phyloP scores from a whole-genome alignment of 208 protist genomes.

The Herpetomonas samuelpessoai region DNA sequence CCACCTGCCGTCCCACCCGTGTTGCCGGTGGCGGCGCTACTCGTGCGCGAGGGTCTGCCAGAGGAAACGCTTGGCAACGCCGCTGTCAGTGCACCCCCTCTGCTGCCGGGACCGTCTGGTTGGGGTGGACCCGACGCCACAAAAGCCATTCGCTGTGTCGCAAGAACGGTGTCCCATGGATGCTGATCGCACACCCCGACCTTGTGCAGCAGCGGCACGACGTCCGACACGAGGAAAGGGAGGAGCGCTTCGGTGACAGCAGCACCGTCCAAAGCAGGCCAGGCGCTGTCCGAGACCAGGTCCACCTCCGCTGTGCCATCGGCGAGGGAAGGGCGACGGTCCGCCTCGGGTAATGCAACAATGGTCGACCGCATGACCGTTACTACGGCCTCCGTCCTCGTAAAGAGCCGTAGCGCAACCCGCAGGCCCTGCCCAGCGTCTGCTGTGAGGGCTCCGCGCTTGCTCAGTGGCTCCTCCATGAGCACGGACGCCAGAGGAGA shows the following conservation, averaged over 20 bases:
- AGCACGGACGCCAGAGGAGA: no score
- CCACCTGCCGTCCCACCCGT: background rate
- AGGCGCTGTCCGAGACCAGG: no score
- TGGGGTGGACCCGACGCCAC: background rate
- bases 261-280: background rate
- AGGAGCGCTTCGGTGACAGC: background rate
- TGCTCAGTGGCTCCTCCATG: no score
- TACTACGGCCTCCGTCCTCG: slow-evolving; percentile 9
- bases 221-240: background rate
- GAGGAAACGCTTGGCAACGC: background rate
- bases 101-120: no score
- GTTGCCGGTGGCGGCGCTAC: background rate
- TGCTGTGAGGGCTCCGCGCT: background rate
- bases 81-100: no score
- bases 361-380: background rate
- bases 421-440: slow-evolving; percentile 7
- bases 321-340: background rate
- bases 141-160: background rate
- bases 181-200: slow-evolving; percentile 23
- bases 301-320: background rate
- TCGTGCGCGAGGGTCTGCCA: background rate
- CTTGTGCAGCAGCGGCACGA: slow-evolving; percentile 18
- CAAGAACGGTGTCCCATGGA: slow-evolving; percentile 27
- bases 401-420: slow-evolving; percentile 21
- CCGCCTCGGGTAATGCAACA: background rate